A percentile compares a stretch with the other conserved stretches of the same genome.
phyloP scores from a whole-genome alignment of 2,329 filamentous ascomycete genomes.

The Pestalotiopsis sp. region DNA sequence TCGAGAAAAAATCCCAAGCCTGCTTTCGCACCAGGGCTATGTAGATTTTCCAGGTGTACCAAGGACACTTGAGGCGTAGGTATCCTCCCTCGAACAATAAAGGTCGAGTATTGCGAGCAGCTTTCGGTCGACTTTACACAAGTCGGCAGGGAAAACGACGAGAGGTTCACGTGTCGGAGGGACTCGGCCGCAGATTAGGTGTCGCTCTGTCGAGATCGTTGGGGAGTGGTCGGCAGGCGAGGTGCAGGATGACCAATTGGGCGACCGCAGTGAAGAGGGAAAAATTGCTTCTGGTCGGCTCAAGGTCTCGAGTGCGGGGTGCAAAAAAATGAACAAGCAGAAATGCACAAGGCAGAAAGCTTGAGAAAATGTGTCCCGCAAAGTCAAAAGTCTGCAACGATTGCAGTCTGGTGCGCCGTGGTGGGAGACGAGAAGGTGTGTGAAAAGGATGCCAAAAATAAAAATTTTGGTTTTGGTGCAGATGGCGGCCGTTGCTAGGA shows the following conservation, averaged over 20 bases:
- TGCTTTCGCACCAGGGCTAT: conserved; percentile 13
- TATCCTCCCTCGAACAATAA: not conserved
- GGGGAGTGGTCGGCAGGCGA: conserved; percentile 6
- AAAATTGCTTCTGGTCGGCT: conserved; percentile 12
- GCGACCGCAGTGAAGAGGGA: not conserved
- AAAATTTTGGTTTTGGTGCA: not conserved
- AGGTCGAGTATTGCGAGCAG: not conserved
- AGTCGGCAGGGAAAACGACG: not conserved
- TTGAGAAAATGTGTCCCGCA: conserved; percentile 12
- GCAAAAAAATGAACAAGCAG: conserved; percentile 5
- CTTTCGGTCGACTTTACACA: not conserved
- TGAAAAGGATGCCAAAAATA: not conserved
- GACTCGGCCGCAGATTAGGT: conserved; percentile 6
- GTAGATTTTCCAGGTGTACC: not conserved
- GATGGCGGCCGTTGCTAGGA: not conserved
- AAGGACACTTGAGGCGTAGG: conserved; percentile 10
- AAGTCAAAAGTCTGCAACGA: not conserved
- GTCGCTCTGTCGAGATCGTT: conserved; percentile 6
- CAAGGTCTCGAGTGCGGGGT: conserved; percentile 11
- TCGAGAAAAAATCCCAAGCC: conserved; percentile 5
- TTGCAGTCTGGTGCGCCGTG: not conserved
- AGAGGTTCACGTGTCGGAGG: not conserved
- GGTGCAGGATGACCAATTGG: conserved; percentile 7
- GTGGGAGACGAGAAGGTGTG: not conserved
- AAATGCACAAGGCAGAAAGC: conserved; percentile 5